A percentile compares a stretch with the other conserved stretches of the same genome.
These are phyloP conservation scores for Hordeum pubiflorum DNA, from an alignment of 202 grass and related monocot genomes.

Conservation along the genomic window DNA sequence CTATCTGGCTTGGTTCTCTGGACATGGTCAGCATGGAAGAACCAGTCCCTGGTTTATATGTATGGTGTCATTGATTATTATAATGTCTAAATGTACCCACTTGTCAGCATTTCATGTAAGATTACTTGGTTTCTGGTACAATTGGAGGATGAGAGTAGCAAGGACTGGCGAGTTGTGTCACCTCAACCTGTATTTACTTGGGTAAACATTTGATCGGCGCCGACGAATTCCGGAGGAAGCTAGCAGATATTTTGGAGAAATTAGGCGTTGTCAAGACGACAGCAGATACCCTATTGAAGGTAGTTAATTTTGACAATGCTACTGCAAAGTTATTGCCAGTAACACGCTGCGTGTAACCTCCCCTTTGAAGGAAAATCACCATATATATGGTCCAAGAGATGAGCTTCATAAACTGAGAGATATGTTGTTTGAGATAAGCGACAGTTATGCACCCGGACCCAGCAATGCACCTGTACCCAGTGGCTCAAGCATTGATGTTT, in stretches of 20 bases:
- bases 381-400: neutral
- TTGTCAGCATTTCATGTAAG: neutral
- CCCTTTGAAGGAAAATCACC: constrained; percentile 1
- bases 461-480: neutral
- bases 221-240: neutral
- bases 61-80: neutral
- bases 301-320: constrained; percentile 4
- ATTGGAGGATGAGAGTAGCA: neutral
- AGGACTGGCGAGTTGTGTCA: neutral
- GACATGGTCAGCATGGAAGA: neutral
- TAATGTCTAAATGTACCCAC: neutral
- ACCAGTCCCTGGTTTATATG: neutral
- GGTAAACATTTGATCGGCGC: neutral
- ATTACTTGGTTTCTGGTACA: neutral
- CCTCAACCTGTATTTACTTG: neutral
- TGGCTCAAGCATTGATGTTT: neutral
- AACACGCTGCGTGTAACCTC: neutral
- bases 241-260: constrained; percentile 5
- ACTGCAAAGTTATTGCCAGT: neutral
- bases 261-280: neutral
- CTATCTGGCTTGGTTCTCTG: neutral
- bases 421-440: neutral
- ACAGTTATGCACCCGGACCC: neutral
- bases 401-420: constrained; percentile 1
- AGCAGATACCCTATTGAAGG: neutral